Conservation (phyloP, 805 yeast genomes). For the Pichia manshurica region DNA sequence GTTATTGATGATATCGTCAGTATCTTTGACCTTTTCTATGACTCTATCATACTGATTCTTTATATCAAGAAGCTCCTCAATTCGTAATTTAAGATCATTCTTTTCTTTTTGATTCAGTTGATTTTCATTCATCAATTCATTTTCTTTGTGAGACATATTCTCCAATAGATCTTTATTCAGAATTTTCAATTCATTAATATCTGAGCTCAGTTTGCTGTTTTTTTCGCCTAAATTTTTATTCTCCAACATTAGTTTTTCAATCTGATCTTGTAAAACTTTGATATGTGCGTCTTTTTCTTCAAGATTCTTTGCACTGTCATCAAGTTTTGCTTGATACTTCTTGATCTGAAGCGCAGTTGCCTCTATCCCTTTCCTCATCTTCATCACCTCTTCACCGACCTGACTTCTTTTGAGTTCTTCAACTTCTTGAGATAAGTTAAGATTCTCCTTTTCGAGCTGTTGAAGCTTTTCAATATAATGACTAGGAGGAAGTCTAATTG, state of each 20-base stretch:
- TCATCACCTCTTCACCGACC: constrained; percentile 58
- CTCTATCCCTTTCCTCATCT: constrained; percentile 58
- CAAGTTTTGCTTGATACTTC: constrained; percentile 45
- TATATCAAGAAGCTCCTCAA: constrained; percentile 42
- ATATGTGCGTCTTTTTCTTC: constrained; percentile 10
- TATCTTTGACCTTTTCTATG: constrained; percentile 19
- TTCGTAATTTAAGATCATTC: constrained; percentile 36
- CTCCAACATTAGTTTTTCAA: constrained; percentile 12
- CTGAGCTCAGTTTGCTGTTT: constrained; percentile 14
- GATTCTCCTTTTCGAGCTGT: constrained; percentile 23
- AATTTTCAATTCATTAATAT: constrained; percentile 14
- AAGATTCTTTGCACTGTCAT: constrained; percentile 8
- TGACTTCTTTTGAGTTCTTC: constrained; percentile 35
- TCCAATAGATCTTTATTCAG: constrained; percentile 62
- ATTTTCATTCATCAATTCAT: constrained; percentile 51
- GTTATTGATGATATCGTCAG: constrained; percentile 21
- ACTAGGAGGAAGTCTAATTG: constrained; percentile 26
- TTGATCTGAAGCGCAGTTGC: constrained; percentile 45
- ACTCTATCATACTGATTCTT: constrained; percentile 33
- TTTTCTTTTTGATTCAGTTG: constrained; percentile 45
- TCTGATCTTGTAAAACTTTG: constrained; percentile 3
- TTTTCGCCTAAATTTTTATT: constrained; percentile 22
- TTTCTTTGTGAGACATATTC: constrained; percentile 61
- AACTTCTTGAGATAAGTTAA: constrained; percentile 3
- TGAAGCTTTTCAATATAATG: constrained; percentile 24